phyloP scores from a whole-genome alignment of 2,329 filamentous ascomycete genomes.

The Xylariaceae sp. region DNA sequence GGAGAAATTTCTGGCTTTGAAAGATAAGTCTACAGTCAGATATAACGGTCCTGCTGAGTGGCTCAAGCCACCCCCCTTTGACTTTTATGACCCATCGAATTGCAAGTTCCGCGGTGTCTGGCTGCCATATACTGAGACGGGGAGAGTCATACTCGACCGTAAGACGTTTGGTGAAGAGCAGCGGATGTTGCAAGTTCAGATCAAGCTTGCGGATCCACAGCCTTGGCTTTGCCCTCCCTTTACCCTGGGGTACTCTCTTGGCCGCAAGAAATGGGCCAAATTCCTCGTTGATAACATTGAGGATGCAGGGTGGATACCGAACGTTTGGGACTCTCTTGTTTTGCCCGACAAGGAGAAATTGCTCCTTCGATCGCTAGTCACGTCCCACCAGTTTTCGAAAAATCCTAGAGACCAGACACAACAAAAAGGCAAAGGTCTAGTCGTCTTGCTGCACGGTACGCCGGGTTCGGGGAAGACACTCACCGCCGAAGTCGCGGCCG shows the following conservation, averaged over 20 bases:
- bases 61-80: constrained; percentile 33
- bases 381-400: constrained; percentile 35
- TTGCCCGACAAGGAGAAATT: constrained; percentile 36
- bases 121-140: constrained; percentile 38
- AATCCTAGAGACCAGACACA: constrained; percentile 33
- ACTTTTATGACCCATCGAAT: constrained; percentile 28
- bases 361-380: constrained; percentile 37
- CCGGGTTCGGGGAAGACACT: constrained; percentile 48
- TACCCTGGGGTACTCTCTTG: constrained; percentile 37
- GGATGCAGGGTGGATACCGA: constrained; percentile 33
- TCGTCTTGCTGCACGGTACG: constrained; percentile 45
- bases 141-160: constrained; percentile 38
- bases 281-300: constrained; percentile 37
- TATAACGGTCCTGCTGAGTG: constrained; percentile 38
- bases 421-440: constrained; percentile 47
- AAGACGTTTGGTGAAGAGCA: constrained; percentile 40
- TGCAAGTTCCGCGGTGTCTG: constrained; percentile 37
- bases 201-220: constrained; percentile 27
- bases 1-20: constrained; percentile 32
- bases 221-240: constrained; percentile 38
- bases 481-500: constrained; percentile 45
- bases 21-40: constrained; percentile 26
- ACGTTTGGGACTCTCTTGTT: constrained; percentile 37
- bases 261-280: constrained; percentile 36
- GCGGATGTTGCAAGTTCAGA: constrained; percentile 15